phyloP scores from a whole-genome alignment of 2,329 filamentous ascomycete genomes.

The Aspergillus ochraceus region DNA sequence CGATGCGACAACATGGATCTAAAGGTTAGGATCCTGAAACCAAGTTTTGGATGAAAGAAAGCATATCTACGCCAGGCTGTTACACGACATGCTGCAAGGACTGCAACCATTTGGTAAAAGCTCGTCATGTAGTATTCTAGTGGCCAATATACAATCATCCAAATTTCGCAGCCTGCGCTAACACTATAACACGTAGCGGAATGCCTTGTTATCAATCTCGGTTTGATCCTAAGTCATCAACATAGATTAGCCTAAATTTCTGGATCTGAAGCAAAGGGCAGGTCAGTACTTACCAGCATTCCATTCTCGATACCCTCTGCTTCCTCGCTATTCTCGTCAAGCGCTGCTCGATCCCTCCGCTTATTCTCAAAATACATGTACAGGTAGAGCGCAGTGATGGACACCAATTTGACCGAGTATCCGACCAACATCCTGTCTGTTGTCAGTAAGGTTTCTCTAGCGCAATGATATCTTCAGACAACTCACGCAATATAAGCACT shows the following conservation, averaged over 20 bases:
- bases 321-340: slow-evolving; percentile 45
- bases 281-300: slow-evolving; percentile 45
- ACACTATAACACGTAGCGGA: no score
- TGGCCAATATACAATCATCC: no score
- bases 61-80: no score
- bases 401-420: slow-evolving; percentile 53
- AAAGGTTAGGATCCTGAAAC: no score
- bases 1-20: no score
- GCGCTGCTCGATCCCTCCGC: slow-evolving; percentile 51
- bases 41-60: no score
- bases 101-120: no score
- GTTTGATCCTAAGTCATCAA: slow-evolving; percentile 44
- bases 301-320: slow-evolving; percentile 54
- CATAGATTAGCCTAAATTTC: neutral
- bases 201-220: slow-evolving; percentile 55
- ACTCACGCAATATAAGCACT: slow-evolving; percentile 31
- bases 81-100: no score
- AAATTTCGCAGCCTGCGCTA: no score
- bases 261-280: neutral
- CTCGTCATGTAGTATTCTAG: no score
- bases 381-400: slow-evolving; percentile 53
- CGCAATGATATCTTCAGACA: neutral
- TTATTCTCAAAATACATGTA: slow-evolving; percentile 60
- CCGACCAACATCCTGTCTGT: slow-evolving; percentile 54
- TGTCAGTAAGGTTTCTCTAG: neutral